Evolutionary conservation across 2,329 filamentous ascomycete genomes (phyloP), one percentile per base, ranked within the genome.

Genomic region (Coleophoma crateriformis): DNA sequence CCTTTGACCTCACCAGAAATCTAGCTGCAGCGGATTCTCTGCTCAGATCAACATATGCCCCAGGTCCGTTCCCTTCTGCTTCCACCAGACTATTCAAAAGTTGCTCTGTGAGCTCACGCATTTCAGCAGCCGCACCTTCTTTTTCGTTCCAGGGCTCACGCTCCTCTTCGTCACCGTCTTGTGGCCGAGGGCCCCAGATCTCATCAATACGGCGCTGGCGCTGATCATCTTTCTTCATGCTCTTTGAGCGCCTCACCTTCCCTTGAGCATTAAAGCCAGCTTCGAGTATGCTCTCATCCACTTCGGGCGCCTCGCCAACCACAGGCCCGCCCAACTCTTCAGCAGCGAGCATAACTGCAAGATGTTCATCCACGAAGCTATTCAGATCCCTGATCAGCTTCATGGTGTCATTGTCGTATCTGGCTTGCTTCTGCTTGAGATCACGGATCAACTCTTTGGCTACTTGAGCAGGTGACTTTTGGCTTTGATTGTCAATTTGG

Each of bases 291-390:
- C 85, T 77, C 8, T 77, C 58, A 72, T 83, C 68, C 70, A 87
- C 61, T 65, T 87, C 81, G 61, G 86, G 74, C 58, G 85, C 73
- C 56, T 89, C 85, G 3, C 90, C 88, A 1, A 91, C 88, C 11
- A 90, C 85, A 0, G 90, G 89, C 0, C 90, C 89, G 7, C 90
- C 90, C 1, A 91, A 75, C 61, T 90, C 87, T 68, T 95, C 90
- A 1, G 88, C 87, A 7, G 88, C 89, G 40, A 95, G 73, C 81
- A 92, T 87, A 3, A 79, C 69, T 1, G 87, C 86, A 1, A 95
- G 75, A 38, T 81, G 77, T 40, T 81, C 71, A 53, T 88, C 80
- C 50, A 92, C 84, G 61, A 95, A 95, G 14, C 70, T 71, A 54
- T 85, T 79, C 49, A 95, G 75, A 0, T 79, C 75, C 50, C 76